Base-by-base conservation (phyloP, 768 basidiomycete genomes). In the Tremella yokohamensis region DNA sequence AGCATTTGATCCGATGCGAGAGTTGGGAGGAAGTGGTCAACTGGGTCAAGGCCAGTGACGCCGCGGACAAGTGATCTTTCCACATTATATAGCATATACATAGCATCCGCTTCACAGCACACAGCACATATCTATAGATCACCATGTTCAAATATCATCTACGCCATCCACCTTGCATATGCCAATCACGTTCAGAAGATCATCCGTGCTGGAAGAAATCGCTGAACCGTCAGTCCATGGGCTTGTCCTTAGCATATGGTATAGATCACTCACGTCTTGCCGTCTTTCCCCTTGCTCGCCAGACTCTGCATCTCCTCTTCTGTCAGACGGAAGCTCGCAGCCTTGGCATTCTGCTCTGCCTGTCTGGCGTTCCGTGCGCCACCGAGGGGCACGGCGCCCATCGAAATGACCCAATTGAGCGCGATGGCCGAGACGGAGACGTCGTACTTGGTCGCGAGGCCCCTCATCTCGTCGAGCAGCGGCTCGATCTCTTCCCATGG, bases 401-500 rank as follows among this genome's bases (percentile, higher is more conserved):
- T 77, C 18, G 56, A 56, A 24, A 77, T 71, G 7, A 77, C 75
- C 76, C 76, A 77, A 40, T 72, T 72, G 40, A 77, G 59, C 8
- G 76, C 76, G n/a, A 77, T 64, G 8, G 76, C 74, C 2, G 67
- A 66, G 8, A 74, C 61, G 2, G 67, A 55, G 3, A 77, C 74
- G 34, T 62, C 64, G 52, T 76, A 65, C 49, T 66, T 70, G 25
- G 64, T 57, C 2, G 66, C 66, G 20, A 77, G 64, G n/a, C 37
- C 29, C 11, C 64, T 56, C 67, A 77, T 69, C 8, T 58, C 58
- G 1, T 61, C 60, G 1, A 77, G 44, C 12, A 77, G 64, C 4
- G 76, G 76, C 18, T 73, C 70, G 29, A 77, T 57, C 51, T 69
- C 51, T 20, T 68, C 72, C 73, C 72, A 73, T 16, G 75, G 67